Evolutionary conservation across 2,329 filamentous ascomycete species (phyloP), one percentile per base, ranked within the genome.

Genomic region (Cercospora sp.): DNA sequence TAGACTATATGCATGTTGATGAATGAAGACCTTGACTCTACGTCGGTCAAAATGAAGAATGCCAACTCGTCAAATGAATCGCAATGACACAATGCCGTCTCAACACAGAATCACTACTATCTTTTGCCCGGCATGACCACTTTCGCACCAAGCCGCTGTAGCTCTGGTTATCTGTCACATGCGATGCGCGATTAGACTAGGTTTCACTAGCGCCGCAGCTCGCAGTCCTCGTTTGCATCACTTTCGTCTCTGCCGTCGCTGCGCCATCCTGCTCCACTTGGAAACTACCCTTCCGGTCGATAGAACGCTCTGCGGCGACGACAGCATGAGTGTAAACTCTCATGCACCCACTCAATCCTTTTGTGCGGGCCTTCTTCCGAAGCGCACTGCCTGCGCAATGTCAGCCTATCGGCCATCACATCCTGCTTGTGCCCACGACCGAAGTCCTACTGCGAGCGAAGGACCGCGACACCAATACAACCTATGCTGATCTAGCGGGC

Each of bases 331-430:
- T 62, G 55, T 68, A 63, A 59, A 63, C 61, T 71, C 62, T 42
- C 62, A 77, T 77, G 75, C 74, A 74, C 66, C 93, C 95, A 85
- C 87, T 98, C 89, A 99, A 99, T 84, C 95, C 95, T 81, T 98
- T 97, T 84, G 87, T 99, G 82, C 90, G 92, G 86, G 93, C 94
- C 86, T 98, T 99, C 89, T 97, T 97, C 87, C 93, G 93, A 85
- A 98, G 93, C 88, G 89, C 92, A 80, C 87, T 97, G 79, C 91
- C 91, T 75, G 85, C 91, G 77, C 94, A 98, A 89, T 98, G 95
- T 85, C 88, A 90, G 71, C 94, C 95, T 65, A 87, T 93, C 72
- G 91, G 95, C 81, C 92, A 97, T 80, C 92, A 98, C 85, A 88
- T 99, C 76, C 88, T 99, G 66, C 90, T 99, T 62, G 94, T 98